A percentile compares a stretch with the other conserved stretches of the same genome.
phyloP scores from a whole-genome alignment of 208 protist genomes.

The Crithidia brevicula region DNA sequence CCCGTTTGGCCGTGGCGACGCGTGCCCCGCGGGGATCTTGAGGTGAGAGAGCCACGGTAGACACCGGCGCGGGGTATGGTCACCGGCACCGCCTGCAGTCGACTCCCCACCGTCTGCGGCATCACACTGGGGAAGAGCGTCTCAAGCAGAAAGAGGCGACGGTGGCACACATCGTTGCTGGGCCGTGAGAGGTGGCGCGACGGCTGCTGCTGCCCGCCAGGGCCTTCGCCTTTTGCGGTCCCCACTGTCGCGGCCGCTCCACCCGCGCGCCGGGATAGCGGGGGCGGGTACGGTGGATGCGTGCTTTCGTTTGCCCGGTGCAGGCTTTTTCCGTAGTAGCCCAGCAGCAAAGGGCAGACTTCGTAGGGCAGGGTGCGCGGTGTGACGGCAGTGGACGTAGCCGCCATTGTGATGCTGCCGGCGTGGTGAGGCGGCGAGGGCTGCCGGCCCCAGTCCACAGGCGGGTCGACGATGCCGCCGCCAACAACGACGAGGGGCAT shows the following conservation, averaged over 20 bases:
- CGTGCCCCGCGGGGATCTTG: too few relatives aligned
- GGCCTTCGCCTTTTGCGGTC: background rate
- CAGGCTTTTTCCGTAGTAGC: conserved; percentile 21
- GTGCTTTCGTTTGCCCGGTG: conserved; percentile 10
- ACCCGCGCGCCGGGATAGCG: background rate
- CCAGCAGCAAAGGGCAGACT: conserved; percentile 33
- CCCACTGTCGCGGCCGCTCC: background rate
- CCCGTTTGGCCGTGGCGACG: background rate
- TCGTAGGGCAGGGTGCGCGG: conserved; percentile 27
- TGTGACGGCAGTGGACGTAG: background rate
- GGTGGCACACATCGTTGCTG: conserved; percentile 30
- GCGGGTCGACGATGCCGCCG: conserved; percentile 19
- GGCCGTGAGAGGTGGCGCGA: conserved; percentile 1
- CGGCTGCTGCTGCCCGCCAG: background rate
- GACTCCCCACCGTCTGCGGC: conserved; percentile 13
- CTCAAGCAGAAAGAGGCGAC: conserved; percentile 34
- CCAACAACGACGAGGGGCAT: conserved; percentile 17
- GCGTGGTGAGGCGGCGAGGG: background rate
- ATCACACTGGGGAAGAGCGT: conserved; percentile 33
- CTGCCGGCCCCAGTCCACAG: conserved; percentile 1
- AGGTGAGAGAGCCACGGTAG: background rate
- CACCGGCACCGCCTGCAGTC: conserved; percentile 11
- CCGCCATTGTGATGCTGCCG: background rate
- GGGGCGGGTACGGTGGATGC: conserved; percentile 6
- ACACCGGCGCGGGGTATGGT: background rate